These are phyloP conservation scores for Gonapodya prolifera DNA, from an alignment of 192 early-diverging fungal species.

Conservation along the genomic window DNA sequence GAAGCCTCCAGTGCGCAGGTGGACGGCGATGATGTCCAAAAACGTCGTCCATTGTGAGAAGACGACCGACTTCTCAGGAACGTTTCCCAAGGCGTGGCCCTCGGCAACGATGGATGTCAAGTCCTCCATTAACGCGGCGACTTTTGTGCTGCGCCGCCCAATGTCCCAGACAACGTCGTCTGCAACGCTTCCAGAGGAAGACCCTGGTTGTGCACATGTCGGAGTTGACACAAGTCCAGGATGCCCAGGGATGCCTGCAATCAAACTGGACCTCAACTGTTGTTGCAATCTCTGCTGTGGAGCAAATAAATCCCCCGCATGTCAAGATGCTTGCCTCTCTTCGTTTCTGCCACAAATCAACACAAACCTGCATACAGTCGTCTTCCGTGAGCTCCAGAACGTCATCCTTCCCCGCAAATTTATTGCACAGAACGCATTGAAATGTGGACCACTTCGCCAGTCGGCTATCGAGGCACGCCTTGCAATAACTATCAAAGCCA, in stretches of 20 bases:
- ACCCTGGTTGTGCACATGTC: too few species aligned
- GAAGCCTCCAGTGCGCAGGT: constrained; percentile 38
- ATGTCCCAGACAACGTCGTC: background rate
- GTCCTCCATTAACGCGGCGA: constrained; percentile 23
- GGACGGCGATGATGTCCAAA: constrained; percentile 56
- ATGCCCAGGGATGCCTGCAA: too few species aligned
- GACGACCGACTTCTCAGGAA: constrained; percentile 59
- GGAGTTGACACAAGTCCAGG: too few species aligned
- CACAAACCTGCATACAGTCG: background rate
- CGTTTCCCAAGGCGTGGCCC: constrained; percentile 12
- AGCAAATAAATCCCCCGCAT: too few species aligned
- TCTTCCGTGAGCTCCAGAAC: background rate
- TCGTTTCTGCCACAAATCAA: background rate
- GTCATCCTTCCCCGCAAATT: background rate
- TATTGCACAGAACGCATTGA: background rate
- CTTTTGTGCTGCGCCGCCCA: constrained; percentile 21
- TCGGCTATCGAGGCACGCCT: background rate
- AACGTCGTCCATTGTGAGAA: constrained; percentile 92
- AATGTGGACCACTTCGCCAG: background rate
- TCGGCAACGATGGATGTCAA: constrained; percentile 15
- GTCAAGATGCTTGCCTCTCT: too few species aligned
- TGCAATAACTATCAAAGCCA: background rate
- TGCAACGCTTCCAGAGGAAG: too few species aligned
- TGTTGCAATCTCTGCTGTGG: too few species aligned
- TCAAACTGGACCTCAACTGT: too few species aligned